Evolutionary conservation across 768 basidiomycete species (phyloP), one percentile per base, ranked within the genome.

Genomic region (Boletus patriciae): DNA sequence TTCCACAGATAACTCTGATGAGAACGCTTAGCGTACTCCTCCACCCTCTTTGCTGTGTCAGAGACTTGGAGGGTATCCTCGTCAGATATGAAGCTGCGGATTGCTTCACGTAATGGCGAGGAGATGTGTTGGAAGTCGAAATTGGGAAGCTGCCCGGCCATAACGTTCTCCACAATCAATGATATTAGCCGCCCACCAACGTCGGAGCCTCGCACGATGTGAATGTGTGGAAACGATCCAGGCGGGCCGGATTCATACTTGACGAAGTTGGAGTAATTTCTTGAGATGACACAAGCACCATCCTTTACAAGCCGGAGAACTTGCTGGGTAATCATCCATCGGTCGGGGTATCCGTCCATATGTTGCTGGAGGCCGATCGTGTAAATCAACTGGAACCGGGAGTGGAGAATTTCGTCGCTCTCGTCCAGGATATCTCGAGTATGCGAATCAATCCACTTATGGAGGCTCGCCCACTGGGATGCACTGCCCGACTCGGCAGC

Each of bases 321-420:
- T n/a, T 73, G 58, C 31, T 73, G 73, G 4, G 45, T 55, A 6
- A 60, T 70, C 1, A 43, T 52, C 72, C 72, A 73, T 43, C 72
- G 51, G 37, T 72, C 59, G 0, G 71, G 70, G 19, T 57, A 59
- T 23, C 64, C 67, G 13, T 73, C 52, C 1, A 75, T 40, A 6
- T 57, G 48, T 21, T 21, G 44, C 29, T 62, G 62, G 2, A 44
- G 25, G 27, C 73, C 72, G 4, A 64, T 51, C 0, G 73, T 66
- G 46, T 75, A 73, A 18, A 48, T 16, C 10, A 48, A 3, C 11
- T 48, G 47, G 21, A 48, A 48, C 6, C 64, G 66, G 34, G 67
- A 54, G n/a, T 69, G 65, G 13, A 74, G 60, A 23, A 54, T 49
- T 18, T 57, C 65, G 31, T 66, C 65, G 21, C 65, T 61, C 40